Evolutionary conservation across 2,329 filamentous ascomycete genomes (phyloP).

Genomic region (Fusarium brachygibbosum): DNA sequence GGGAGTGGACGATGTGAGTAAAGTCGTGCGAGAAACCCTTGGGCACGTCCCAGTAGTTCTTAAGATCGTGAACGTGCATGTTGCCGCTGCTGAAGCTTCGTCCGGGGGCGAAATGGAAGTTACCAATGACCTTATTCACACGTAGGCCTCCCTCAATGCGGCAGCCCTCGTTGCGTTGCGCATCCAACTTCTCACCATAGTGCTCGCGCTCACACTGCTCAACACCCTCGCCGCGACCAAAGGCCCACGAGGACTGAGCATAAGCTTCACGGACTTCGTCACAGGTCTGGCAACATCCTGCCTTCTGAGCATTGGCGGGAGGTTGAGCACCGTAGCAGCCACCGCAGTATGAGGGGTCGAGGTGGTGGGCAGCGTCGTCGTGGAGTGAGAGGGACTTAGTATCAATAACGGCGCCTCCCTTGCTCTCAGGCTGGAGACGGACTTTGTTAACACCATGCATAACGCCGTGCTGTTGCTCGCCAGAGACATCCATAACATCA

Average conservation of each 20-base stretch:
- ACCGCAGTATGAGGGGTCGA: conserved; percentile 93
- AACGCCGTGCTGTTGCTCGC: conserved; percentile 95
- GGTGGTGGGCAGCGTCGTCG: conserved; percentile 78
- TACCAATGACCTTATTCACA: conserved; percentile 98
- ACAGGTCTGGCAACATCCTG: conserved; percentile 97
- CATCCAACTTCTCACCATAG: conserved; percentile 88
- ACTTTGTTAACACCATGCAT: conserved; percentile 94
- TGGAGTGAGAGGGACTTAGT: conserved; percentile 74
- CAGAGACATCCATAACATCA: conserved; percentile 99
- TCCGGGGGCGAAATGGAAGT: conserved; percentile 98
- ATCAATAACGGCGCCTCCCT: conserved; percentile 84
- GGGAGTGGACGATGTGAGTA: conserved; percentile 86
- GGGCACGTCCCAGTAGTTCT: conserved; percentile 88
- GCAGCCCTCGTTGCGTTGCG: conserved; percentile 91
- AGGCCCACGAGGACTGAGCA: conserved; percentile 89
- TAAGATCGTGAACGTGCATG: conserved; percentile 97
- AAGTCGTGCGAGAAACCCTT: conserved; percentile 84
- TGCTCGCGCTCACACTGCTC: conserved; percentile 97
- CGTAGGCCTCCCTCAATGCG: conserved; percentile 91
- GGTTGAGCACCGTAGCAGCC: conserved; percentile 88
- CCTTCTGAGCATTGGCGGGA: conserved; percentile 78
- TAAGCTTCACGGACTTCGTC: conserved; percentile 97
- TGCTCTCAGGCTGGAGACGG: conserved; percentile 76
- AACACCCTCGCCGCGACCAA: conserved; percentile 90
- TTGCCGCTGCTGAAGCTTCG: conserved; percentile 96